These are phyloP conservation scores for Fusarium musae DNA, from an alignment of 2,329 filamentous ascomycete species.

Conservation along the genomic window DNA sequence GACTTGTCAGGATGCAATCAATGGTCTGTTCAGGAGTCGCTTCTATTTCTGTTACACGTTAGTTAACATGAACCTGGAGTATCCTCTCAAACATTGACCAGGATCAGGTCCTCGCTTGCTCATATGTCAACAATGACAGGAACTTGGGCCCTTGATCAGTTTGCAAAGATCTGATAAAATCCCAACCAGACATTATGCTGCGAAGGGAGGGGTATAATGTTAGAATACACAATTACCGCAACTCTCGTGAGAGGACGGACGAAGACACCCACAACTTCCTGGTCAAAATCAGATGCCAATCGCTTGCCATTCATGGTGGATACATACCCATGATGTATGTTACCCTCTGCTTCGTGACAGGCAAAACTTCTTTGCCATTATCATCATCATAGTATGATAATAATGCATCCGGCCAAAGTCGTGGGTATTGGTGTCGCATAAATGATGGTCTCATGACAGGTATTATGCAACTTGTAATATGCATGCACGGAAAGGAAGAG, in stretches of 20 bases:
- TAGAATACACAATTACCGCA: background rate
- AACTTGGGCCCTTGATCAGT: background rate
- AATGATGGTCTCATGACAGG: conserved; percentile 10
- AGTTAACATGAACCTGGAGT: conserved; percentile 14
- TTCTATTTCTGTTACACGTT: conserved; percentile 14
- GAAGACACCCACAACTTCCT: background rate
- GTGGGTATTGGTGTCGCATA: background rate
- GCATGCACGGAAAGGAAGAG: conserved; percentile 4
- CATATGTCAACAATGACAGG: conserved; percentile 22
- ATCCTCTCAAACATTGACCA: conserved; percentile 15
- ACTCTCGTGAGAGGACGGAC: background rate
- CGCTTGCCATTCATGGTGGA: background rate
- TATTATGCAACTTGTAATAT: conserved; percentile 10
- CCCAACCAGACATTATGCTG: conserved; percentile 2
- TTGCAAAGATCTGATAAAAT: conserved; percentile 28
- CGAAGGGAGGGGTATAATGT: background rate
- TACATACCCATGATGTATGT: background rate
- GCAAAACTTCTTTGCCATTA: background rate
- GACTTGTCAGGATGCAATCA: conserved; percentile 3
- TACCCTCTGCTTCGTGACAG: conserved; percentile 3
- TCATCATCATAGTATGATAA: background rate
- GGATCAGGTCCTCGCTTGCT: conserved; percentile 7
- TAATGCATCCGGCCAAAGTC: background rate
- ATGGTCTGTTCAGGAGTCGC: background rate
- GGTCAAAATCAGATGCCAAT: background rate